phyloP scores from a whole-genome alignment of 2,329 filamentous ascomycete genomes.

The Fusarium sp. region DNA sequence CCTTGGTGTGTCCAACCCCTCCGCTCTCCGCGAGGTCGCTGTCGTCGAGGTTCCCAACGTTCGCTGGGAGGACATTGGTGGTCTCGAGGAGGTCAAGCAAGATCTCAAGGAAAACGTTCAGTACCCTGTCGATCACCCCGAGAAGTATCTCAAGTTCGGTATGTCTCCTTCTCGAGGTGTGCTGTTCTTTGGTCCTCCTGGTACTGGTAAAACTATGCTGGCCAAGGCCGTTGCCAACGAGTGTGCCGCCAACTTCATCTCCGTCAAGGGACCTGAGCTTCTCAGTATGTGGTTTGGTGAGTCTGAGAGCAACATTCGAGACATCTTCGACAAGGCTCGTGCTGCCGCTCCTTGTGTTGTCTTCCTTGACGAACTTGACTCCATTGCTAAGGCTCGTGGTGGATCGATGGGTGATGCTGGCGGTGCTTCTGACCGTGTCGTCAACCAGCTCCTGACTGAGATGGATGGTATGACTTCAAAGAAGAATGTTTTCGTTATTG shows the following conservation, averaged over 20 bases:
- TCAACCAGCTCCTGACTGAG: conserved; percentile 99
- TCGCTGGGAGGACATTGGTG: conserved; percentile 99
- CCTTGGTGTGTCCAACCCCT: conserved; percentile 97
- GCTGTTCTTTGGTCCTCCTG: conserved; percentile 96
- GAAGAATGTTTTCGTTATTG: conserved; percentile 99
- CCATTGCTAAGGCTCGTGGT: conserved; percentile 98
- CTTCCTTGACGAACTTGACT: conserved; percentile 98
- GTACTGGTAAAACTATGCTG: conserved; percentile 99
- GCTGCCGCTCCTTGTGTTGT: conserved; percentile 98
- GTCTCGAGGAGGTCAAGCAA: conserved; percentile 97
- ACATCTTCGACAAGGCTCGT: conserved; percentile 99
- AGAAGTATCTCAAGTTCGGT: conserved; percentile 99
- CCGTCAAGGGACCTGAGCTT: conserved; percentile 97
- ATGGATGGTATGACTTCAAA: conserved; percentile 99
- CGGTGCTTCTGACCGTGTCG: conserved; percentile 98
- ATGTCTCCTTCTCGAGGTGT: conserved; percentile 98
- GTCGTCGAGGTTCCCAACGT: conserved; percentile 99
- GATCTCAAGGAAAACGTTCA: conserved; percentile 99
- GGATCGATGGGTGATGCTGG: conserved; percentile 95
- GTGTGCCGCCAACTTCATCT: conserved; percentile 99
- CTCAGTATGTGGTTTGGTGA: conserved; percentile 99
- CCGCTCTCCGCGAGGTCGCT: conserved; percentile 96
- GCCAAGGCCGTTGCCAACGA: conserved; percentile 99
- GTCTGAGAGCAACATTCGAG: conserved; percentile 99
- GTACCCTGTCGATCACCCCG: conserved; percentile 98